Percentiles rank a stretch among this genome's conserved stretches.
Evolutionary conservation across 2,329 filamentous ascomycete genomes (phyloP).

Genomic region (Aspergillus nomiae): DNA sequence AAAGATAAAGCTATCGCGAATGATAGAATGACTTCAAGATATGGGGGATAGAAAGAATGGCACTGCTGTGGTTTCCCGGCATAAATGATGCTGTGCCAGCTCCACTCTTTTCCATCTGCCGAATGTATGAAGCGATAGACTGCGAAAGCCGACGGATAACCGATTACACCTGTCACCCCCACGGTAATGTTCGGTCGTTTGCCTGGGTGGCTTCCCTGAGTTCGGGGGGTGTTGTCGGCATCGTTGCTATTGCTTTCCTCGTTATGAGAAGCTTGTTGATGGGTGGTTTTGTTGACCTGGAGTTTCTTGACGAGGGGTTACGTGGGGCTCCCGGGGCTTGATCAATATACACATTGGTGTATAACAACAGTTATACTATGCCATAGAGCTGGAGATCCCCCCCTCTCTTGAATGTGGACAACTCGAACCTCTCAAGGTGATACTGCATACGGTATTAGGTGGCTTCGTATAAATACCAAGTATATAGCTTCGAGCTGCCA

Average conservation of each 20-base stretch:
- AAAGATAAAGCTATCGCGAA: background rate
- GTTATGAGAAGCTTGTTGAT: background rate
- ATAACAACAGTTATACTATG: background rate
- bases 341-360: background rate
- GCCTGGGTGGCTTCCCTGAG: background rate
- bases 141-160: constrained; percentile 20
- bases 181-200: background rate
- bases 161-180: constrained; percentile 1
- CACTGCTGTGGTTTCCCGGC: background rate
- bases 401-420: no score
- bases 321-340: background rate
- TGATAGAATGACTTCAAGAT: background rate
- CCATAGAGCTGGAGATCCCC: no score
- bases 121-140: constrained; percentile 21
- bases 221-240: background rate
- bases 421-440: no score
- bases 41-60: background rate
- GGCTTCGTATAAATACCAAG: no score
- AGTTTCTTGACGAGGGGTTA: background rate
- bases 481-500: no score
- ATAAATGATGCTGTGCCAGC: background rate
- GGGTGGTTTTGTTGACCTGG: background rate
- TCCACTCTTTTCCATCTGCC: constrained; percentile 16
- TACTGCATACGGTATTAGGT: no score
- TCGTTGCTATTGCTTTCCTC: background rate